These are phyloP conservation scores for Barnettozyma californica DNA, from an alignment of 805 yeast species.

Conservation along the genomic window DNA sequence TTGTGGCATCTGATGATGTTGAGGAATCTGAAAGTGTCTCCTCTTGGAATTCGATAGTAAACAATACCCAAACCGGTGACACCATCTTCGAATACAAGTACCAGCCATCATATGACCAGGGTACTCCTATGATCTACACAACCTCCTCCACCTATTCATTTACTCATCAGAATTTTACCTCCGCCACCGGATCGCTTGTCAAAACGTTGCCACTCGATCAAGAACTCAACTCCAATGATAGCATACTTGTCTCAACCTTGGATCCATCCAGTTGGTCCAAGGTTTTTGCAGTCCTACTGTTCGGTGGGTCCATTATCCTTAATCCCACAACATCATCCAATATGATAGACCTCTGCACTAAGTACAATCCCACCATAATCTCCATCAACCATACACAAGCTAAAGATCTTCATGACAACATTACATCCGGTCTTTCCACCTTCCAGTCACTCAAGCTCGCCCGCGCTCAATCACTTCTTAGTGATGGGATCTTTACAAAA, in stretches of 20 bases:
- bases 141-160: slow-evolving; percentile 30
- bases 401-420: neutral
- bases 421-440: neutral
- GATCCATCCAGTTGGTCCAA: slow-evolving; percentile 40
- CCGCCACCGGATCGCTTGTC: slow-evolving; percentile 47
- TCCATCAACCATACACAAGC: slow-evolving; percentile 3
- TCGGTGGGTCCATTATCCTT: slow-evolving; percentile 29
- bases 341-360: slow-evolving; percentile 9
- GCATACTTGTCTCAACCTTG: slow-evolving; percentile 27
- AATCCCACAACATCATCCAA: slow-evolving; percentile 21
- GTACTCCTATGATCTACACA: slow-evolving; percentile 31
- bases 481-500: slow-evolving; percentile 15
- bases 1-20: slow-evolving; percentile 26
- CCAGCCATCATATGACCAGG: slow-evolving; percentile 25
- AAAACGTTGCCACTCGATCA: slow-evolving; percentile 31
- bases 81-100: slow-evolving; percentile 25
- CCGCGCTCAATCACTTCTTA: slow-evolving; percentile 20
- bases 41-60: slow-evolving; percentile 25
- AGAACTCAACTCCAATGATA: slow-evolving; percentile 30
- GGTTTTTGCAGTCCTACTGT: slow-evolving; percentile 27
- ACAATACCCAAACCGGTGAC: slow-evolving; percentile 2
- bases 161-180: slow-evolving; percentile 47
- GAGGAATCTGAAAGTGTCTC: slow-evolving; percentile 11
- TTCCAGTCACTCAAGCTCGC: slow-evolving; percentile 15
- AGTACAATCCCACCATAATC: slow-evolving; percentile 14